Evolutionary conservation across 805 yeast genomes (phyloP), one percentile per base, ranked within the genome.

Genomic region (Limtongia smithiae): DNA sequence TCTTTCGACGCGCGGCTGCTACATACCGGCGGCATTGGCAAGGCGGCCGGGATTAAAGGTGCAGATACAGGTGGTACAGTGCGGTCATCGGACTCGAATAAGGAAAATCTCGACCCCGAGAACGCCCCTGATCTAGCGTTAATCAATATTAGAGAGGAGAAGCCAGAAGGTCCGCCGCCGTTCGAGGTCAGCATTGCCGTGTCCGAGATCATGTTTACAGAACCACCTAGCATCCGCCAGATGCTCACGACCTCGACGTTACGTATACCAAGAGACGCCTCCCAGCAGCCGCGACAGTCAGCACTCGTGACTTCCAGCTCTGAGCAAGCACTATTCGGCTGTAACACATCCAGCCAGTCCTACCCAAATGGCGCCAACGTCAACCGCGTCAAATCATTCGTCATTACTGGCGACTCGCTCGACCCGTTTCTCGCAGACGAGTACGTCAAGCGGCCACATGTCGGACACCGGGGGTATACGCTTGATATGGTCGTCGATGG

Each of bases 71-170:
- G 24, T 22, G 31, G n/a, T 41, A 20, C 44, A 31, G n/a, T 18
- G 44, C 31, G 8, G 25, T 37, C 34, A 6, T 22, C 35, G 18
- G 48, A 39, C 18, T 50, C 50, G 8, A 39, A 50, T 27, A 50
- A 50, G 25, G 54, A 50, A 21, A 50, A 50, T 22, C 20, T 45
- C 12, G 54, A 50, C 28, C 54, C 54, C 8, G 54, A 49, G 24
- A 27, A 14, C 12, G 18, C 18, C 11, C 41, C 41, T 5, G 20
- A 15, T 22, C 18, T n/a, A 15, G 35, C 15, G 27, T 18, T 28
- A 17, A 46, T n/a, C 41, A 20, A 11, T 18, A 15, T 15, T 9
- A 25, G 8, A 22, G 43, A 34, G 24, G 28, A 14, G 27, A 17
- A 35, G 18, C 15, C 15, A 12, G 12, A 36, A 7, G 21, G 37